These are phyloP conservation scores for Juglanconis juglandina DNA, from an alignment of 2,329 filamentous ascomycete genomes.

Conservation along the genomic window DNA sequence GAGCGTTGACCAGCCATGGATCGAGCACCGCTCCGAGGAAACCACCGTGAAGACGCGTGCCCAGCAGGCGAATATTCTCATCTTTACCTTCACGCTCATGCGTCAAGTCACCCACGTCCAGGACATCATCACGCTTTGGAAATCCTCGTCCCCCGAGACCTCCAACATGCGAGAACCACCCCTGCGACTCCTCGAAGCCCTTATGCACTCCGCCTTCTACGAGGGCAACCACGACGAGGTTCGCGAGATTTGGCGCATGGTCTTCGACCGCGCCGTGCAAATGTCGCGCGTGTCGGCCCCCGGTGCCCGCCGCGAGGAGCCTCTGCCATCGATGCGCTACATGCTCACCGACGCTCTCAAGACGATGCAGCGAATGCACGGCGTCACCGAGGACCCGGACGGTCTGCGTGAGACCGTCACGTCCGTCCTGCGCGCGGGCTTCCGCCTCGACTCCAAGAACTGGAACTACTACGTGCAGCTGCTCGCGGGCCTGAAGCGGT, in stretches of 20 bases:
- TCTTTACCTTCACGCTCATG: slow-evolving; percentile 39
- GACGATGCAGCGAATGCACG: slow-evolving; percentile 45
- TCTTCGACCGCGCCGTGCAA: slow-evolving; percentile 50
- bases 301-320: slow-evolving; percentile 23
- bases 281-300: slow-evolving; percentile 34
- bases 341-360: slow-evolving; percentile 48
- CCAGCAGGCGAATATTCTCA: slow-evolving; percentile 38
- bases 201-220: slow-evolving; percentile 65
- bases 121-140: slow-evolving; percentile 47
- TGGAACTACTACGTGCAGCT: slow-evolving; percentile 77
- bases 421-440: slow-evolving; percentile 63
- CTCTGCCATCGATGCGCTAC: slow-evolving; percentile 50
- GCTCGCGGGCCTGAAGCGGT: slow-evolving; percentile 58
- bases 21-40: slow-evolving; percentile 22
- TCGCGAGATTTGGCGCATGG: slow-evolving; percentile 62
- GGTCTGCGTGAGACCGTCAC: slow-evolving; percentile 50
- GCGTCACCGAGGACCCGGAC: slow-evolving; percentile 37
- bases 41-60: slow-evolving; percentile 29
- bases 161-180: slow-evolving; percentile 35
- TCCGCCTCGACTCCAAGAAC: slow-evolving; percentile 68
- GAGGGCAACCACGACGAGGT: slow-evolving; percentile 59
- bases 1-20: slow-evolving; percentile 22
- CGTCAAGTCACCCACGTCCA: slow-evolving; percentile 35
- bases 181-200: slow-evolving; percentile 54
- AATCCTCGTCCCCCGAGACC: slow-evolving; percentile 40